These are phyloP conservation scores for Plasmodium knowlesi DNA, from an alignment of 169 alveolate genomes.

Conservation along the genomic window DNA sequence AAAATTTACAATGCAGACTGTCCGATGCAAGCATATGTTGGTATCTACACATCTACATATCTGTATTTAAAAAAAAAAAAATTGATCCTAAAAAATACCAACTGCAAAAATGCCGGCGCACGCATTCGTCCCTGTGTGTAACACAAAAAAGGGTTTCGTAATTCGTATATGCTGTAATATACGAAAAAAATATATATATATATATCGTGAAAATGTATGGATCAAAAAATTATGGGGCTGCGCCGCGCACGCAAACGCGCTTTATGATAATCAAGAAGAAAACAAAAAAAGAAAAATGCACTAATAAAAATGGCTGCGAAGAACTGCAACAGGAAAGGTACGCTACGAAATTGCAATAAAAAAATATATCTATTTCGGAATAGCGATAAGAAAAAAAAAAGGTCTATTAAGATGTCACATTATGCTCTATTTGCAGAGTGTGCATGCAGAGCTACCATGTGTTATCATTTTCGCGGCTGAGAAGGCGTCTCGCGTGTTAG, in stretches of 20 bases:
- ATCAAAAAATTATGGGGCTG: not conserved
- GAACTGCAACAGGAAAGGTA: not conserved
- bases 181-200: not conserved
- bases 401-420: slow-evolving; percentile 14
- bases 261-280: not conserved
- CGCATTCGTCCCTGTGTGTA: not conserved
- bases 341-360: not conserved
- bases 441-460: not conserved
- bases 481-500: slow-evolving; percentile 1
- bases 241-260: not conserved
- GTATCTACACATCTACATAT: not conserved
- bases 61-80: slow-evolving; percentile 19
- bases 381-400: not conserved
- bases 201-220: not conserved
- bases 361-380: not conserved
- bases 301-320: not conserved
- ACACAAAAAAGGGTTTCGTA: slow-evolving; percentile 10
- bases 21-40: slow-evolving; percentile 11
- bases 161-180: slow-evolving; percentile 14
- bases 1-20: not conserved
- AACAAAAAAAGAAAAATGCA: slow-evolving; percentile 29
- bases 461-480: not conserved
- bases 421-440: not conserved
- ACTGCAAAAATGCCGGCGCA: not conserved
- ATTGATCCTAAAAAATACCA: not conserved